phyloP scores from a whole-genome alignment of 2,329 filamentous ascomycete species.

The Setomelanomma holmii region DNA sequence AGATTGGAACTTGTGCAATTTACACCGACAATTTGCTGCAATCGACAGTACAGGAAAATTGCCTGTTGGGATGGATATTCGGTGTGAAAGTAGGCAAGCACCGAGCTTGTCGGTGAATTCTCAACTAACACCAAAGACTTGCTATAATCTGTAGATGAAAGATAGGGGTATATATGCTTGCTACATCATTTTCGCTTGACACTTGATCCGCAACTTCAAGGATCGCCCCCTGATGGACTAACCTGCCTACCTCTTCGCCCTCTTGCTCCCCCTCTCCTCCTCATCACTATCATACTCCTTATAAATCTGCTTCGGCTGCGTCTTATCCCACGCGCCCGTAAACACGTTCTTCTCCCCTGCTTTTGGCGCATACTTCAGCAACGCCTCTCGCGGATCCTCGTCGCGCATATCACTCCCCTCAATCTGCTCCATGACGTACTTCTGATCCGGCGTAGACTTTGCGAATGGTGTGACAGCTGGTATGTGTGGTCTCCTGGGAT shows the following conservation, averaged over 20 bases:
- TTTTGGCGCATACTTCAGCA: conserved; percentile 93
- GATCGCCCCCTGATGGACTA: background rate
- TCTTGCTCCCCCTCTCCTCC: conserved; percentile 72
- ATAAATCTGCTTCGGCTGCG: conserved; percentile 91
- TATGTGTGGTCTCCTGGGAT: conserved; percentile 84
- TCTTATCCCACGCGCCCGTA: conserved; percentile 90
- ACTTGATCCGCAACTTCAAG: no score
- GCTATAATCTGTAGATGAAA: no score
- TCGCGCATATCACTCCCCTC: conserved; percentile 92
- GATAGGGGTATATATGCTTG: conserved; percentile 15
- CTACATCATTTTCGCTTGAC: no score
- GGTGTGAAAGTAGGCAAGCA: no score
- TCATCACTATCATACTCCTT: conserved; percentile 89
- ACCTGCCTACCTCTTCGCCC: conserved; percentile 27
- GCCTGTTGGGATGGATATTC: no score
- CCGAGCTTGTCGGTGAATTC: no score
- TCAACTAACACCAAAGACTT: no score
- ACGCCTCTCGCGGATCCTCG: conserved; percentile 91
- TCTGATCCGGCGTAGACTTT: conserved; percentile 87
- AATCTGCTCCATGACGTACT: conserved; percentile 86
- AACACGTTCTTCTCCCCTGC: conserved; percentile 93
- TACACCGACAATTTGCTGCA: no score
- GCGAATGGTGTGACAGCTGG: conserved; percentile 88
- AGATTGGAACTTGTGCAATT: no score
- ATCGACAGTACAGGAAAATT: no score